Percentiles rank a stretch among this genome's conserved stretches.
Evolutionary conservation across 768 basidiomycete genomes (phyloP).

Genomic region (Russula earlei): DNA sequence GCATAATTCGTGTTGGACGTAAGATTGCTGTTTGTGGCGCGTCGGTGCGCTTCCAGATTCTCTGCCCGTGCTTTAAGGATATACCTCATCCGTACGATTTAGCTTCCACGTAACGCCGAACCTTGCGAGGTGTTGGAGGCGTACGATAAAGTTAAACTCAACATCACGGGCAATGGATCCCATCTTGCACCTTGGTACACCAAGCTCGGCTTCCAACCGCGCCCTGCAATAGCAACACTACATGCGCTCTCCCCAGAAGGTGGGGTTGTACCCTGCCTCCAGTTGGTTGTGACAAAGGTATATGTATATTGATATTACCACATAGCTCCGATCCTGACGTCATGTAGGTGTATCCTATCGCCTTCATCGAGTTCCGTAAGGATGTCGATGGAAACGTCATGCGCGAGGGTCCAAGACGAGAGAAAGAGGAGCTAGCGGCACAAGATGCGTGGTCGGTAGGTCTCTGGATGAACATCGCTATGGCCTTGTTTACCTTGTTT

Average conservation of each 20-base stretch:
- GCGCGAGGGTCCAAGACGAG: constrained; percentile 55
- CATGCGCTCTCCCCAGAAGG: constrained; percentile 76
- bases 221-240: constrained; percentile 65
- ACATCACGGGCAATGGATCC: constrained; percentile 76
- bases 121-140: constrained; percentile 78
- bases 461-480: neutral
- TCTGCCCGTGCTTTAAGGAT: constrained; percentile 26
- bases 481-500: neutral
- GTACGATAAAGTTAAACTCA: constrained; percentile 53
- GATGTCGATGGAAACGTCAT: constrained; percentile 39
- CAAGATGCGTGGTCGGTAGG: constrained; percentile 66
- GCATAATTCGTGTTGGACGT: constrained; percentile 62
- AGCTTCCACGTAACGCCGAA: constrained; percentile 39
- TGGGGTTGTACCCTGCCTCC: constrained; percentile 64
- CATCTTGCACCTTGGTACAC: constrained; percentile 83
- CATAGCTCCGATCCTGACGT: neutral
- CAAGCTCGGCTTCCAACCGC: constrained; percentile 67
- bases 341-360: constrained; percentile 57
- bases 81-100: constrained; percentile 32
- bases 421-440: constrained; percentile 54
- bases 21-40: constrained; percentile 80
- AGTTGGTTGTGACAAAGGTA: constrained; percentile 64
- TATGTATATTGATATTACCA: neutral
- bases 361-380: constrained; percentile 62
- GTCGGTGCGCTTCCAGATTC: constrained; percentile 37